Base-by-base conservation (phyloP, 2,329 filamentous ascomycete genomes). In the Aureobasidium sp. region DNA sequence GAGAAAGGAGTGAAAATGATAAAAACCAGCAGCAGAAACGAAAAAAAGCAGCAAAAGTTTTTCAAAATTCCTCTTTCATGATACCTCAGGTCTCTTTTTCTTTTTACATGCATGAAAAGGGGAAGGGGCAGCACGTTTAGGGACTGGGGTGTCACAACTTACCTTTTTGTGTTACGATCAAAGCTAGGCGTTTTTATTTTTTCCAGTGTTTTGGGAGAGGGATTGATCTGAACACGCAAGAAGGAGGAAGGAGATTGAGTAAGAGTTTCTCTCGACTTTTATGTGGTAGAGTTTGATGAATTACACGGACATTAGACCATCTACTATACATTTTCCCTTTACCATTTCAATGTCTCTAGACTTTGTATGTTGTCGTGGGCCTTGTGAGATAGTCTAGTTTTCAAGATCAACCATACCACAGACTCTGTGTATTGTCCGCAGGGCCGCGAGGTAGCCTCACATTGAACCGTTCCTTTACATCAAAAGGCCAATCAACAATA, bases 41-140 rank as follows among this genome's bases (percentile, higher is more conserved):
- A 50, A 51, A 60, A 60, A 21, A 60, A 29, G 37, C 57, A 51
- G 25, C 38, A 60, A 58, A 58, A 58, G 55, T 58, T 58, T 33
- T 43, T 43, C 19, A 19, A n/a, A n/a, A 38, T 43, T 40, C 27
- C 29, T 43, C 25, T 57, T 47, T 31, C 43, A 58, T 21, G 33
- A 47, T 42, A 58, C 43, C 42, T 43, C 42, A 9, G 9, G 35
- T 37, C 8, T 23, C 9, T 19, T 47, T 38, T 57, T 57, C 4
- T 35, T 45, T 38, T 11, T 35, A 31, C 31, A 25, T 19, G 50
- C 35, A 54, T 29, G 35, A 33, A 43, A 27, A 19, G 35, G 25
- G 19, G 19, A 31, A 10, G 29, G 21, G 35, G n/a, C 13, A 19
- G 38, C 19, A 17, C 35, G 15, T 29, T 54, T 29, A 25, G 50